Conservation (phyloP, 148 eudicot genomes). For the Spergularia marina region DNA sequence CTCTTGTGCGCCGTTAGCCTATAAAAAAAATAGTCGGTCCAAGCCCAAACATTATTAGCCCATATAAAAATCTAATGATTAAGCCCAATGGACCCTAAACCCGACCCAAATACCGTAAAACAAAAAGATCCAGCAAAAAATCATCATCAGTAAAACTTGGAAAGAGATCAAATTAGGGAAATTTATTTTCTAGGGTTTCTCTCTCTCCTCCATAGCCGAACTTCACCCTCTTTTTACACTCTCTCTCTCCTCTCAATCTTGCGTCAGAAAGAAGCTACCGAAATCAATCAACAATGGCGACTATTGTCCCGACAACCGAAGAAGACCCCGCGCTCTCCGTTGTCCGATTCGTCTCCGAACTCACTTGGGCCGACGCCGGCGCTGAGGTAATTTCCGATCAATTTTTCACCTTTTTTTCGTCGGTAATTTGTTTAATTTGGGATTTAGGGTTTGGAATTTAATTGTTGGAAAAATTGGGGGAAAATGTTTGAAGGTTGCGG, state of each 20-base stretch:
- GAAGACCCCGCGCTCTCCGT: slow-evolving; percentile 80
- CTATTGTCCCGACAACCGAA: slow-evolving; percentile 83
- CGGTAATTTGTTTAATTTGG: neutral
- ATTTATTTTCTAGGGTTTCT: neutral
- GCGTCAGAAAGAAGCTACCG: no score
- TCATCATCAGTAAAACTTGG: neutral
- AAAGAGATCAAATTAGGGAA: slow-evolving; percentile 4
- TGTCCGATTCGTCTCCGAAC: slow-evolving; percentile 74
- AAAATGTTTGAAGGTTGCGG: slow-evolving; percentile 55
- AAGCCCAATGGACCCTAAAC: no score
- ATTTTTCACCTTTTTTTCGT: neutral
- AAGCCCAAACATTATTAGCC: no score
- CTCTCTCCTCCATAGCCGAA: slow-evolving; percentile 23
- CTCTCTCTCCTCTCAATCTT: neutral
- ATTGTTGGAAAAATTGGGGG: neutral
- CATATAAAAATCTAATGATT: no score
- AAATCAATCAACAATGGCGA: slow-evolving; percentile 52
- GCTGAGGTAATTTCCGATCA: slow-evolving; percentile 55
- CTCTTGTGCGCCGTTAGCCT: no score
- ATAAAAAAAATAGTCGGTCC: no score
- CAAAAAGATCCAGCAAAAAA: neutral
- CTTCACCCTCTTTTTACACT: neutral
- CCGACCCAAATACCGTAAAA: neutral
- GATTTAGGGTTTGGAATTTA: neutral
- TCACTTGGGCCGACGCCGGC: slow-evolving; percentile 95